A percentile compares a stretch with the other conserved stretches of the same genome.
Conservation (phyloP, 2,329 filamentous ascomycete species). For the Neonectria punicea region DNA sequence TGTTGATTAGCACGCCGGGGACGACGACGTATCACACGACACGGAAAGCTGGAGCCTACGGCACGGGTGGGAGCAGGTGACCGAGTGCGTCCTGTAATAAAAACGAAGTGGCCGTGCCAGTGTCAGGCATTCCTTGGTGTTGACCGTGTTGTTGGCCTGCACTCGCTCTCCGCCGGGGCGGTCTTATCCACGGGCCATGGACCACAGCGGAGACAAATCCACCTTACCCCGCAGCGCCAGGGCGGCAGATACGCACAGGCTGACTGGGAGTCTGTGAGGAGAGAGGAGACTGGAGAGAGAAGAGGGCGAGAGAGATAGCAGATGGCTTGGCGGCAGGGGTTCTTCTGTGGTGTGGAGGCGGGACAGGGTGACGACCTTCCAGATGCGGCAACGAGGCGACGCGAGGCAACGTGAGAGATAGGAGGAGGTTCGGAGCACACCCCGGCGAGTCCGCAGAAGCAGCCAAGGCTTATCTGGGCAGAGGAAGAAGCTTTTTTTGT, state of each 20-base stretch:
- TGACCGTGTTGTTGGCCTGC: no score
- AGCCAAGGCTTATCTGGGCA: conserved; percentile 7
- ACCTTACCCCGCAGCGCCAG: not conserved
- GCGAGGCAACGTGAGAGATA: conserved; percentile 12
- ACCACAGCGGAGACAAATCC: not conserved
- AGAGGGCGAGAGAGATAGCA: conserved; percentile 18
- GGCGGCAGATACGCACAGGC: conserved; percentile 6
- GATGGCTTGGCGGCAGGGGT: conserved; percentile 8
- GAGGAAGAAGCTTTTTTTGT: not conserved
- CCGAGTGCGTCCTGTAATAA: not conserved
- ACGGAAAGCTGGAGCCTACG: not conserved
- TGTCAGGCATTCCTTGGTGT: no score
- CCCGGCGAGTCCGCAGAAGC: not conserved
- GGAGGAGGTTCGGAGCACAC: conserved; percentile 6
- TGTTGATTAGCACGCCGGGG: not conserved
- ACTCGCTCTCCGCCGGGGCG: no score
- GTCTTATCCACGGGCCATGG: not conserved
- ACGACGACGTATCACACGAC: not conserved
- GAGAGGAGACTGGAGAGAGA: no score
- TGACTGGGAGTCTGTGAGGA: not conserved
- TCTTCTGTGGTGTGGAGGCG: not conserved
- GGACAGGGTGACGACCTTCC: conserved; percentile 12
- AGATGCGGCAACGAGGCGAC: conserved; percentile 5
- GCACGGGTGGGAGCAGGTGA: not conserved
- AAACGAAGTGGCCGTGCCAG: not conserved